phyloP scores from a whole-genome alignment of 495 filamentous ascomycete genomes.

The Aspergillus cristatus region DNA sequence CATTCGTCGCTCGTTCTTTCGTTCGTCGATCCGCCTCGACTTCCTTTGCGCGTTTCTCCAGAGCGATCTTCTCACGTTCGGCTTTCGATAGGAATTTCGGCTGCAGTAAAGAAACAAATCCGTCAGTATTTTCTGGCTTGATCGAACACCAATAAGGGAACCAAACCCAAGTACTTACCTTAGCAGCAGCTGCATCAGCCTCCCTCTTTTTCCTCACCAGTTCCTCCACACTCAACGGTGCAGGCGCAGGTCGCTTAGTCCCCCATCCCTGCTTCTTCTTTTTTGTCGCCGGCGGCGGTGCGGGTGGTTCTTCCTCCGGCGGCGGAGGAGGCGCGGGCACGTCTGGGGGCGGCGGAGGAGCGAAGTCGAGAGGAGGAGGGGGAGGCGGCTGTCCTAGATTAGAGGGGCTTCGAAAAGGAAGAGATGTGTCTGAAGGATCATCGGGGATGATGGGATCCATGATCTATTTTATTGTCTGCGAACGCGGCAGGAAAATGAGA shows the following conservation, averaged over 20 bases:
- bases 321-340: constrained; percentile 47
- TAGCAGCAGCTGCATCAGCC: constrained; percentile 66
- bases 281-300: constrained; percentile 40
- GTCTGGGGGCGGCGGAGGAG: constrained; percentile 38
- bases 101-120: constrained; percentile 30
- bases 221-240: constrained; percentile 67
- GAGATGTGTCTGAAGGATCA: constrained; percentile 13
- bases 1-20: constrained; percentile 22
- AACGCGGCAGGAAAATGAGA: too few species aligned
- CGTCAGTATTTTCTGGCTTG: constrained; percentile 14
- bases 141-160: too few species aligned
- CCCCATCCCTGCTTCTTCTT: constrained; percentile 54
- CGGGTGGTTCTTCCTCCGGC: constrained; percentile 42
- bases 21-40: constrained; percentile 56
- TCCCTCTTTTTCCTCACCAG: constrained; percentile 70
- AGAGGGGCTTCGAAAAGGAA: constrained; percentile 30
- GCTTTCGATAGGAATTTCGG: constrained; percentile 91
- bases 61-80: constrained; percentile 73
- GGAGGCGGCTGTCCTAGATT: constrained; percentile 38
- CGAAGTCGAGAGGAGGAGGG: constrained; percentile 45
- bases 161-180: too few species aligned
- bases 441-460: constrained; percentile 23
- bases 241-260: constrained; percentile 22
- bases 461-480: too few species aligned
- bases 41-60: constrained; percentile 80